Percentiles rank a stretch among this genome's conserved stretches.
phyloP scores from a whole-genome alignment of 2,329 filamentous ascomycete species.

The Didymella exigua region DNA sequence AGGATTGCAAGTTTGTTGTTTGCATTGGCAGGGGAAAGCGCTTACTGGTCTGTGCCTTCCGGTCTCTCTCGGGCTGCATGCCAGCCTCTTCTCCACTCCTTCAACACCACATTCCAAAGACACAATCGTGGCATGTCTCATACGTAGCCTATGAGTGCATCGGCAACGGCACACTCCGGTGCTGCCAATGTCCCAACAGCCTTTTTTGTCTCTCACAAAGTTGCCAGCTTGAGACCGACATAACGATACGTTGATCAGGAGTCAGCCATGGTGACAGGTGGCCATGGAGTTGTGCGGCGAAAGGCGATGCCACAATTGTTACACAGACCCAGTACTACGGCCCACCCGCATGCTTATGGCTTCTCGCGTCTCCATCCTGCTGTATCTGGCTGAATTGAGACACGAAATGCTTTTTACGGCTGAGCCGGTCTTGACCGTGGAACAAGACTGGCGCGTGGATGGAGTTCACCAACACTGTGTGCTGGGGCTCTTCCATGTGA shows the following conservation, averaged over 20 bases:
- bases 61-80: constrained; percentile 2
- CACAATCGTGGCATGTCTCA: constrained; percentile 3
- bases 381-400: constrained; percentile 15
- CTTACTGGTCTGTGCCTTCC: neutral
- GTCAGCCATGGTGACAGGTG: constrained; percentile 8
- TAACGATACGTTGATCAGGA: neutral
- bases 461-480: neutral
- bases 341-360: constrained; percentile 19
- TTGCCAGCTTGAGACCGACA: constrained; percentile 1
- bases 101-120: constrained; percentile 9
- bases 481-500: constrained; percentile 7
- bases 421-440: constrained; percentile 11
- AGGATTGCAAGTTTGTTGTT: constrained; percentile 7
- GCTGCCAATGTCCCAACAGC: constrained; percentile 1
- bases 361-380: constrained; percentile 14
- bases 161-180: neutral
- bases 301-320: constrained; percentile 13
- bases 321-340: constrained; percentile 23
- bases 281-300: constrained; percentile 5
- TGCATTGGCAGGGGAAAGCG: neutral
- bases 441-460: constrained; percentile 8
- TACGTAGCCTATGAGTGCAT: neutral
- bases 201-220: constrained; percentile 1
- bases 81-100: constrained; percentile 4
- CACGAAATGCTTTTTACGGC: constrained; percentile 10